A percentile compares a stretch with the other conserved stretches of the same genome.
Evolutionary conservation across 768 basidiomycete species (phyloP).

Genomic region (Macrocybe gigantea): DNA sequence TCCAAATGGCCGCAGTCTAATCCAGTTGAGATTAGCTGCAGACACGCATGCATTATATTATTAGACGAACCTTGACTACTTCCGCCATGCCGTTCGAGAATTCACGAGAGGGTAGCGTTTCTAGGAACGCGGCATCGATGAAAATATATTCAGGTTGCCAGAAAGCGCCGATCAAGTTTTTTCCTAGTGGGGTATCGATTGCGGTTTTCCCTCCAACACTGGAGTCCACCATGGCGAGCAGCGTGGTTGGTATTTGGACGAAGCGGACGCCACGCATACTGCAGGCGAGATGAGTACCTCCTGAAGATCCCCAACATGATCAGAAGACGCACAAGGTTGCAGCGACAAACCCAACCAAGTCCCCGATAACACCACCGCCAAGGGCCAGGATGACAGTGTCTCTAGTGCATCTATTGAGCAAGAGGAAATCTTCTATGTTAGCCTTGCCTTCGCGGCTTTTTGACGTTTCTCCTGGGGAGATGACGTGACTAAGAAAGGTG

Average conservation of each 20-base stretch:
- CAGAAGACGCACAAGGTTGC: slow-evolving; percentile 80
- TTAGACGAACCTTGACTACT: slow-evolving; percentile 76
- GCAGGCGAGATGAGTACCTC: background rate
- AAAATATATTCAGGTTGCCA: slow-evolving; percentile 98
- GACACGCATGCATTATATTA: background rate
- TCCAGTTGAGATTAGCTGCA: slow-evolving; percentile 2
- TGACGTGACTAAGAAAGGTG: slow-evolving; percentile 71
- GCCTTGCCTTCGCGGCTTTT: slow-evolving; percentile 93
- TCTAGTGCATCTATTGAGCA: slow-evolving; percentile 83
- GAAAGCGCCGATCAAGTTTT: slow-evolving; percentile 97
- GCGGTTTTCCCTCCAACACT: slow-evolving; percentile 98
- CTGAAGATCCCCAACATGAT: slow-evolving; percentile 6
- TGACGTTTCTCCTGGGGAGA: slow-evolving; percentile 88
- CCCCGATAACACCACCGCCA: slow-evolving; percentile 96
- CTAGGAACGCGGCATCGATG: slow-evolving; percentile 94
- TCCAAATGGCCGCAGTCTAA: slow-evolving; percentile 99
- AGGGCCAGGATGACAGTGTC: slow-evolving; percentile 92
- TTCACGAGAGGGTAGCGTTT: slow-evolving; percentile 86
- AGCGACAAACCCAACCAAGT: slow-evolving; percentile 93
- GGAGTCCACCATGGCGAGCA: slow-evolving; percentile 98
- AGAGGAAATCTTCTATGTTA: slow-evolving; percentile 87
- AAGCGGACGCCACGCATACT: slow-evolving; percentile 98
- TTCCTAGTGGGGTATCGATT: slow-evolving; percentile 97
- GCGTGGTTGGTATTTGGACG: slow-evolving; percentile 93
- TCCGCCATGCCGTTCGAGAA: slow-evolving; percentile 99